Evolutionary conservation across 2,329 filamentous ascomycete species (phyloP).

Genomic region (Ophiostoma populinum): DNA sequence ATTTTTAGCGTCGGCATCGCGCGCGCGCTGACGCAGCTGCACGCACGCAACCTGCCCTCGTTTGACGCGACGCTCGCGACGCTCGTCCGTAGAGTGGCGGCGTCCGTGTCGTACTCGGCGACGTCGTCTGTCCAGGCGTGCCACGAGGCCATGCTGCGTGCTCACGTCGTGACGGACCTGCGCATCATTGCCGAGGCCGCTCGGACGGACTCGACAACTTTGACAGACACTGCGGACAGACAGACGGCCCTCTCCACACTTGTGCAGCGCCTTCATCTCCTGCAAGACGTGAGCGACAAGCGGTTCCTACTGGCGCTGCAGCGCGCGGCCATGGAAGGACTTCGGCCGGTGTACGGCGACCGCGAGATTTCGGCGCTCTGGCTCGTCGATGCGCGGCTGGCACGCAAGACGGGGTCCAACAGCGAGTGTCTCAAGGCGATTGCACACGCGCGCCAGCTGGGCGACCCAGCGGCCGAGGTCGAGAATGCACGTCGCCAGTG

Average conservation of each 20-base stretch:
- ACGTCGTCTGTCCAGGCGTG: constrained; percentile 70
- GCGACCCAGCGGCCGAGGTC: constrained; percentile 75
- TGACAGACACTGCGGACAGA: constrained; percentile 23
- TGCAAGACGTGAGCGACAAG: constrained; percentile 83
- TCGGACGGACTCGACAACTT: neutral
- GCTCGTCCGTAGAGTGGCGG: constrained; percentile 53
- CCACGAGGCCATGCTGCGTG: constrained; percentile 68
- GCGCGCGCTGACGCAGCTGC: constrained; percentile 43
- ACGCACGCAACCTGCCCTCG: constrained; percentile 27
- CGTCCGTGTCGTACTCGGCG: constrained; percentile 55
- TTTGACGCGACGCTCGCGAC: constrained; percentile 42
- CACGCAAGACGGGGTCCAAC: constrained; percentile 67
- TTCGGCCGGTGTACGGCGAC: constrained; percentile 49
- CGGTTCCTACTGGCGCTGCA: constrained; percentile 80
- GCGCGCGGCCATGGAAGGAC: constrained; percentile 71
- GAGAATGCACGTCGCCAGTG: constrained; percentile 87
- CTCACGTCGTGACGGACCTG: constrained; percentile 77
- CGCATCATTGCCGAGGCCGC: constrained; percentile 45
- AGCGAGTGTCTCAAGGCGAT: constrained; percentile 90
- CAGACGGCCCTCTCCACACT: constrained; percentile 34
- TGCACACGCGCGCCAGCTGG: constrained; percentile 68
- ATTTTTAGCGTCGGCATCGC: constrained; percentile 79
- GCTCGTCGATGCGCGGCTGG: constrained; percentile 70
- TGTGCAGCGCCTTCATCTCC: constrained; percentile 63
- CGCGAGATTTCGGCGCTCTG: constrained; percentile 68